These are phyloP conservation scores for Hymenoscyphus fraxineus DNA, from an alignment of 2,329 filamentous ascomycete genomes.

Conservation along the genomic window DNA sequence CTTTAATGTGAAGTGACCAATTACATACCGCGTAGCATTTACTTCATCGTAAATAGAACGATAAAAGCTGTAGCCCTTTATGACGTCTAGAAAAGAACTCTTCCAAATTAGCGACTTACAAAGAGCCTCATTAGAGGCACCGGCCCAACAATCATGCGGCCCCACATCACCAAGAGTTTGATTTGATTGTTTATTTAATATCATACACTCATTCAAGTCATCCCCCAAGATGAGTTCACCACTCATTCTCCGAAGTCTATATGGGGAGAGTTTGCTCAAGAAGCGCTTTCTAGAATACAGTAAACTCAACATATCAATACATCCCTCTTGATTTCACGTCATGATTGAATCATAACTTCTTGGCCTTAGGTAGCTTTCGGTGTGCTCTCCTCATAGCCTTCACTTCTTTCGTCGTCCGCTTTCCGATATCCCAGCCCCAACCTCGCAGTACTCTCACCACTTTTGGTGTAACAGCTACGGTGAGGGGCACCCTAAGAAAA, in stretches of 20 bases:
- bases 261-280: not conserved
- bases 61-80: too few species aligned
- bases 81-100: too few species aligned
- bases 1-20: too few species aligned
- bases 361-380: not conserved
- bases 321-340: not conserved
- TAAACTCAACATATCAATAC: constrained; percentile 1
- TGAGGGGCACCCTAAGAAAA: constrained; percentile 88
- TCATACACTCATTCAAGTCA: not conserved
- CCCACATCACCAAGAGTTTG: not conserved
- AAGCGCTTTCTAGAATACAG: not conserved
- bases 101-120: too few species aligned
- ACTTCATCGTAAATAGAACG: too few species aligned
- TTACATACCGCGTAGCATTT: too few species aligned
- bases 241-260: not conserved
- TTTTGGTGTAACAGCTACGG: constrained; percentile 86
- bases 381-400: constrained; percentile 28
- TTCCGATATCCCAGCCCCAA: constrained; percentile 96
- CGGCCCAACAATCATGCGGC: not conserved
- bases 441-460: constrained; percentile 82
- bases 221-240: not conserved
- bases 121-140: not conserved
- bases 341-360: not conserved
- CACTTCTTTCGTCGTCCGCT: constrained; percentile 48
- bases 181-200: not conserved